These are phyloP conservation scores for Diaporthe eres DNA, from an alignment of 2,329 filamentous ascomycete genomes.

Conservation along the genomic window DNA sequence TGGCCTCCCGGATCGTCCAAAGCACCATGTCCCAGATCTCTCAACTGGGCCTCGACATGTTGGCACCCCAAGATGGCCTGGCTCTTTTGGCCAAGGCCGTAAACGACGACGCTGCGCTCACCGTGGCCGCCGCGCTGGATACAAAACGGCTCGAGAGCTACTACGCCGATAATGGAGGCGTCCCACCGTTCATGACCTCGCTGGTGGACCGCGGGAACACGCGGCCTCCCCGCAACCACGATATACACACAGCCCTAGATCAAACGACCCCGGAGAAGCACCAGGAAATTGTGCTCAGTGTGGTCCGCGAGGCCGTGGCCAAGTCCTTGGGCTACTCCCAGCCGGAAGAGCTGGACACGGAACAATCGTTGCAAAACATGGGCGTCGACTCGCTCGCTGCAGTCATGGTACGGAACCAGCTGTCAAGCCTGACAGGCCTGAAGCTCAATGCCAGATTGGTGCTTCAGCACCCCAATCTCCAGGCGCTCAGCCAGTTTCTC, in stretches of 20 bases:
- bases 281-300: background rate
- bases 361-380: background rate
- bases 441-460: too few relatives aligned
- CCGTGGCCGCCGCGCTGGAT: too few relatives aligned
- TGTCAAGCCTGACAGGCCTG: background rate
- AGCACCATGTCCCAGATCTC: background rate
- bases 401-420: background rate
- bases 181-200: too few relatives aligned
- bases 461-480: background rate
- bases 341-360: background rate
- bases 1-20: background rate
- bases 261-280: background rate
- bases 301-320: background rate
- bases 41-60: background rate
- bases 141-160: too few relatives aligned
- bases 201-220: too few relatives aligned
- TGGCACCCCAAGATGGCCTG: background rate
- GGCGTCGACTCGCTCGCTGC: background rate
- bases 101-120: too few relatives aligned
- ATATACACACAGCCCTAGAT: background rate
- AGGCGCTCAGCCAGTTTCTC: too few relatives aligned
- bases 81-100: background rate
- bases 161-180: too few relatives aligned
- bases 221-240: too few relatives aligned
- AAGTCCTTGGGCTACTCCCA: background rate